Conservation (phyloP, 805 yeast species). For the Barnettozyma sucrosica region DNA sequence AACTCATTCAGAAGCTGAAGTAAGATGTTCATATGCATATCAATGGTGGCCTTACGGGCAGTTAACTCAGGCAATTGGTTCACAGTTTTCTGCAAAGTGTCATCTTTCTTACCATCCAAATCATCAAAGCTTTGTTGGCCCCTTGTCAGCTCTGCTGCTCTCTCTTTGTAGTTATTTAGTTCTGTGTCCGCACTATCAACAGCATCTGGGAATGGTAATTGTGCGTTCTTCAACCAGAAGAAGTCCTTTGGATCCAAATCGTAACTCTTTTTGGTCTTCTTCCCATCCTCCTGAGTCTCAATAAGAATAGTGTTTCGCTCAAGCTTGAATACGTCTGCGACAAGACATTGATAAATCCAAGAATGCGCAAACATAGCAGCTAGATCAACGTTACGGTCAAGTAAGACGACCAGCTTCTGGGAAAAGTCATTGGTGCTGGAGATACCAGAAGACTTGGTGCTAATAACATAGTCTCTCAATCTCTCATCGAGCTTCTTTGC, state of each 20-base stretch:
- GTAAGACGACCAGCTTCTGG: constrained; percentile 69
- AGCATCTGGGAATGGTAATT: constrained; percentile 96
- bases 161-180: constrained; percentile 72
- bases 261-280: constrained; percentile 48
- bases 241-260: constrained; percentile 92
- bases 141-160: constrained; percentile 79
- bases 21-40: constrained; percentile 94
- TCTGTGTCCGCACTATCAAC: constrained; percentile 93
- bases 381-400: constrained; percentile 87
- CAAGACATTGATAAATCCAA: constrained; percentile 96
- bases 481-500: constrained; percentile 82
- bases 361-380: constrained; percentile 95
- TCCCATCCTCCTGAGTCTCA: constrained; percentile 33
- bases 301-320: constrained; percentile 77
- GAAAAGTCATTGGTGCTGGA: constrained; percentile 23
- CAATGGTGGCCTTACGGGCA: constrained; percentile 79
- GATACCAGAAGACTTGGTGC: constrained; percentile 35
- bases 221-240: constrained; percentile 83
- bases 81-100: constrained; percentile 74
- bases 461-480: constrained; percentile 79
- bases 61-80: constrained; percentile 90
- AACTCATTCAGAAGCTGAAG: constrained; percentile 77
- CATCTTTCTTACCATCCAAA: constrained; percentile 52
- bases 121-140: constrained; percentile 72
- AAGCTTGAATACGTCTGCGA: constrained; percentile 82